A percentile compares a stretch with the other conserved stretches of the same genome.
These are phyloP conservation scores for Acacia acuminata DNA, from an alignment of 306 rosid genomes.

Conservation along the genomic window DNA sequence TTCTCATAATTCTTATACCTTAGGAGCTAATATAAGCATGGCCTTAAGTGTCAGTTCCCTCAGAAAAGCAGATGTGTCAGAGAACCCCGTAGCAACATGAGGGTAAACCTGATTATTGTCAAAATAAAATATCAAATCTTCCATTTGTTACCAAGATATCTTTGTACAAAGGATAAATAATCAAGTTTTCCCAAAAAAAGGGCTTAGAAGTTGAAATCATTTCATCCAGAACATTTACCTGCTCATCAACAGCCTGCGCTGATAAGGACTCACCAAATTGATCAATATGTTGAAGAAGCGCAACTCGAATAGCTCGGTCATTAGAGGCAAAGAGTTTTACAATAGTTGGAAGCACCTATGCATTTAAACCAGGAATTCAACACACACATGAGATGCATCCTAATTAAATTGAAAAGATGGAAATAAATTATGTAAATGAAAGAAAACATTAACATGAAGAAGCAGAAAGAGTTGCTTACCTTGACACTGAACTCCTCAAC, in stretches of 20 bases:
- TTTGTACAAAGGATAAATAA: conserved; percentile 3
- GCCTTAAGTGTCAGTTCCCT: conserved; percentile 96
- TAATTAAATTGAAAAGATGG: not conserved
- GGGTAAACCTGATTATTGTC: conserved; percentile 79
- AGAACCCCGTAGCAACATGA: conserved; percentile 92
- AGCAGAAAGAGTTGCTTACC: conserved; percentile 50
- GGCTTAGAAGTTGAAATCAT: conserved; percentile 23
- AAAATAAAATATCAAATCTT: conserved; percentile 31
- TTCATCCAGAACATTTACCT: conserved; percentile 45
- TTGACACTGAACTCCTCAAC: conserved; percentile 79
- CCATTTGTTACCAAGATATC: conserved; percentile 18
- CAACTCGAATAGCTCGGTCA: conserved; percentile 90
- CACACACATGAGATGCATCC: conserved; percentile 25
- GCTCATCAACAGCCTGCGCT: conserved; percentile 89
- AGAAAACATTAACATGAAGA: not conserved
- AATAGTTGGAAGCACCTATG: conserved; percentile 80
- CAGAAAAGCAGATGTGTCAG: conserved; percentile 94
- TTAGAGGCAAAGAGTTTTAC: conserved; percentile 93
- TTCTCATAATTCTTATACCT: conserved; percentile 51
- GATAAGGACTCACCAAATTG: conserved; percentile 92
- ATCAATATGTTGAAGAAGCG: conserved; percentile 95
- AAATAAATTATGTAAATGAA: not conserved
- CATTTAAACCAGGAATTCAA: conserved; percentile 31
- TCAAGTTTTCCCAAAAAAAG: conserved; percentile 3
- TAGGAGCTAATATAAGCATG: conserved; percentile 91